Conservation (phyloP, 2,329 filamentous ascomycete genomes). For the Alternaria triticimaculans region DNA sequence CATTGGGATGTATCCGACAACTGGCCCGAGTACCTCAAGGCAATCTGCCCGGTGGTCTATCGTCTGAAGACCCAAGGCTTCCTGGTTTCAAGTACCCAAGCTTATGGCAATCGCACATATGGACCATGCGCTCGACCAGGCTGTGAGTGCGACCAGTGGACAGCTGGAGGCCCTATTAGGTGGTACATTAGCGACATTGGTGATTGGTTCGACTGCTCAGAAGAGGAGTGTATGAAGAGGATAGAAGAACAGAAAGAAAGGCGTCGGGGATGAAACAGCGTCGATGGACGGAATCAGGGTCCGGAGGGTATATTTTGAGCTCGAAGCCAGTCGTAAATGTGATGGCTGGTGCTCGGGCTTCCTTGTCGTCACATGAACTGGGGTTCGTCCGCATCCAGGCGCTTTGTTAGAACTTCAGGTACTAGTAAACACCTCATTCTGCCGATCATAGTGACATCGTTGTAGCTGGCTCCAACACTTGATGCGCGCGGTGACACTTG, state of each 20-base stretch:
- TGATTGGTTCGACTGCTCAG: not conserved
- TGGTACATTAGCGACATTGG: accelerated
- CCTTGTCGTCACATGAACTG: not conserved
- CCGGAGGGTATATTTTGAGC: not conserved
- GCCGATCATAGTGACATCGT: not conserved
- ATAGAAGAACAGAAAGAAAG: not conserved
- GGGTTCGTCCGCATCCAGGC: not conserved
- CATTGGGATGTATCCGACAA: not conserved
- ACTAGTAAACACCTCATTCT: not conserved
- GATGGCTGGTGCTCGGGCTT: not conserved
- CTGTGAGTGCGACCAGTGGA: too few relatives aligned
- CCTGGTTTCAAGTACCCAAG: not conserved
- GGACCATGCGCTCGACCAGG: too few relatives aligned
- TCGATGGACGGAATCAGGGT: accelerated
- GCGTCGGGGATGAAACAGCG: not conserved
- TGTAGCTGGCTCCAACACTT: not conserved
- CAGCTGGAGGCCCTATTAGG: too few relatives aligned
- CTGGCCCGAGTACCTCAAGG: not conserved
- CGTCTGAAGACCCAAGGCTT: not conserved
- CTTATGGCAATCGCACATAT: too few relatives aligned
- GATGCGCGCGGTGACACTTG: not conserved
- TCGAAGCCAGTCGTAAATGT: too few relatives aligned
- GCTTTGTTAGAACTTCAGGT: not conserved
- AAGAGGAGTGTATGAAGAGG: not conserved
- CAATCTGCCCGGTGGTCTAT: not conserved